phyloP scores from a whole-genome alignment of 306 rosid species.

The Malus domestica region DNA sequence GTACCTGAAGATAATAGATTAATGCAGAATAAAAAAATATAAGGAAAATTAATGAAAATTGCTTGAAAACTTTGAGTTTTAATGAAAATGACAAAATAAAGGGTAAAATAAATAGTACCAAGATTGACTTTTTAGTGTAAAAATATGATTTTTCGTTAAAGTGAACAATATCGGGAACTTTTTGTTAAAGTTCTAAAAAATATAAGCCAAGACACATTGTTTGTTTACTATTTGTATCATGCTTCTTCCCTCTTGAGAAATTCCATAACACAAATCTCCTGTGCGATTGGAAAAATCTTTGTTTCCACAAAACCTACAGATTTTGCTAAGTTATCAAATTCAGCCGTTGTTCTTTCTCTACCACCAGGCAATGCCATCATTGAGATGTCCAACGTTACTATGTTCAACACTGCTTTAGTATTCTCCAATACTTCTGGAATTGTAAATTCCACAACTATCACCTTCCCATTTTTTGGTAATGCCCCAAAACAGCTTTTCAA shows the following conservation, averaged over 20 bases:
- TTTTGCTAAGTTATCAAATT: background rate
- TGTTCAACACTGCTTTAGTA: background rate
- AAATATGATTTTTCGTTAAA: too few relatives aligned
- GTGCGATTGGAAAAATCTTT: background rate
- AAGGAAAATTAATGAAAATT: too few relatives aligned
- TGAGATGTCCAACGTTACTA: background rate
- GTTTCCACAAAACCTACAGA: background rate
- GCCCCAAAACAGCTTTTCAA: conserved; percentile 4
- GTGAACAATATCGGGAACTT: too few relatives aligned
- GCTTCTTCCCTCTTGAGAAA: background rate
- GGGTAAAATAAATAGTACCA: too few relatives aligned
- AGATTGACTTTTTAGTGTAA: too few relatives aligned
- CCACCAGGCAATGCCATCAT: background rate
- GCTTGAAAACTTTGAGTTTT: too few relatives aligned
- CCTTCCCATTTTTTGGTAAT: conserved; percentile 3
- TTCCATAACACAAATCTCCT: background rate
- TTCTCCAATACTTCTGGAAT: background rate
- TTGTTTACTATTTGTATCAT: background rate
- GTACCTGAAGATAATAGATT: too few relatives aligned
- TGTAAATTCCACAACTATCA: background rate
- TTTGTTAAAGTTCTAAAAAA: too few relatives aligned
- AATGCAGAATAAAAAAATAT: too few relatives aligned
- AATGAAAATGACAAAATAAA: too few relatives aligned
- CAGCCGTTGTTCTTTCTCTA: background rate
- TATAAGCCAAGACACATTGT: too few relatives aligned